Percentiles rank a stretch among this genome's conserved stretches.
These are phyloP conservation scores for Margaritispora aquatica DNA, from an alignment of 495 filamentous ascomycete species.

Conservation along the genomic window DNA sequence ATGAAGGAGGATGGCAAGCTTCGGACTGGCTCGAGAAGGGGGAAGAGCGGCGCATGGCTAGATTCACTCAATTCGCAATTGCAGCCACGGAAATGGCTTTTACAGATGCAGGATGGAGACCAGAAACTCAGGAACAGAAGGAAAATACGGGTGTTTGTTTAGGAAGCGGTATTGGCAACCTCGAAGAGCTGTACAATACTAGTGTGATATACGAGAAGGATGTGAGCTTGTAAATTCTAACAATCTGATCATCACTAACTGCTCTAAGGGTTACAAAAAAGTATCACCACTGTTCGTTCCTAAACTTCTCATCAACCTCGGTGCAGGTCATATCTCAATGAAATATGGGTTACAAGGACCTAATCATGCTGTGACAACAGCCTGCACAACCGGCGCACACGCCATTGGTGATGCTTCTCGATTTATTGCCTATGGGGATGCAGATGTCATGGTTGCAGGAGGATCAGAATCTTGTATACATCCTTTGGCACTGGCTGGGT, in stretches of 20 bases:
- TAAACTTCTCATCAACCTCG: slow-evolving; percentile 86
- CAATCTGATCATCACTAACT: slow-evolving; percentile 14
- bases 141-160: slow-evolving; percentile 81
- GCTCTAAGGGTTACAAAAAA: slow-evolving; percentile 64
- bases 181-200: slow-evolving; percentile 82
- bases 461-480: slow-evolving; percentile 95
- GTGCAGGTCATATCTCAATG: slow-evolving; percentile 91
- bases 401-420: slow-evolving; percentile 87
- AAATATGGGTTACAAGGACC: slow-evolving; percentile 86
- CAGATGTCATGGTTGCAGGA: slow-evolving; percentile 90
- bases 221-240: slow-evolving; percentile 27
- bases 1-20: slow-evolving; percentile 67
- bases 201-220: slow-evolving; percentile 69
- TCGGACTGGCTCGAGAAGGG: slow-evolving; percentile 68
- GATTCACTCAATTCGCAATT: slow-evolving; percentile 85
- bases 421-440: slow-evolving; percentile 85
- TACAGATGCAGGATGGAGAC: slow-evolving; percentile 74
- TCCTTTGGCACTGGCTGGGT: slow-evolving; percentile 85
- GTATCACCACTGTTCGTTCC: slow-evolving; percentile 91
- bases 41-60: slow-evolving; percentile 83
- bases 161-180: slow-evolving; percentile 93
- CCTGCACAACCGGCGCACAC: slow-evolving; percentile 93
- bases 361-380: slow-evolving; percentile 86
- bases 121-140: slow-evolving; percentile 55
- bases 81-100: slow-evolving; percentile 85